Conservation (phyloP, 805 yeast genomes). For the Metschnikowia peoriensis region DNA sequence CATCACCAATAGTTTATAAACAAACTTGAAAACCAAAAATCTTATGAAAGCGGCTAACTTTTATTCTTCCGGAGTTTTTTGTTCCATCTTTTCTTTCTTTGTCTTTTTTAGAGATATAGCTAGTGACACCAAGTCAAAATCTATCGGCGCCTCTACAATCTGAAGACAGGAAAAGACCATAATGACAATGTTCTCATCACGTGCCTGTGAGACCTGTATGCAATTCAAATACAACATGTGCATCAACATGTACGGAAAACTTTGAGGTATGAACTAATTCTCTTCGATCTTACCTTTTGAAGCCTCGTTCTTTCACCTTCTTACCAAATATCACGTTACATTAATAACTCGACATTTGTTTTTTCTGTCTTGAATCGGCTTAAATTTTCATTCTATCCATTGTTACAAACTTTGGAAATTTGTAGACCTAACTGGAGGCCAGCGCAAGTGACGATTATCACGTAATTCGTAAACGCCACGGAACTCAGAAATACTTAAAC, state of each 20-base stretch:
- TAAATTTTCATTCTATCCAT: not conserved
- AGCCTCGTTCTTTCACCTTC: not conserved
- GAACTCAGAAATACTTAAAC: not conserved
- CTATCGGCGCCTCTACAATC: no score
- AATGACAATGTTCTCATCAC: not conserved
- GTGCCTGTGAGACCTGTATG: not conserved
- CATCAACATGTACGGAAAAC: slow-evolving; percentile 1
- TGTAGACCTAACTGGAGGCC: slow-evolving; percentile 11
- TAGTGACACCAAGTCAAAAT: no score
- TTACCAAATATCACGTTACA: not conserved
- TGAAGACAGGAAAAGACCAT: no score
- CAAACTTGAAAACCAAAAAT: no score
- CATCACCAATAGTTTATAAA: no score
- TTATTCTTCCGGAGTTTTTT: no score
- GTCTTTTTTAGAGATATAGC: no score
- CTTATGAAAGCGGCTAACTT: no score
- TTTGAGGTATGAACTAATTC: not conserved
- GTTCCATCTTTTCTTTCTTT: no score
- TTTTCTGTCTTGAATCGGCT: not conserved
- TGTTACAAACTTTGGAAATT: not conserved
- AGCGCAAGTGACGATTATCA: slow-evolving; percentile 4
- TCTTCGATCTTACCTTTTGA: not conserved
- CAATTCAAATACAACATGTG: not conserved
- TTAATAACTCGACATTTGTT: not conserved
- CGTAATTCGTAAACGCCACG: slow-evolving; percentile 8